Conservation (phyloP, 768 basidiomycete species). For the Sporobolomyces pararoseus region DNA sequence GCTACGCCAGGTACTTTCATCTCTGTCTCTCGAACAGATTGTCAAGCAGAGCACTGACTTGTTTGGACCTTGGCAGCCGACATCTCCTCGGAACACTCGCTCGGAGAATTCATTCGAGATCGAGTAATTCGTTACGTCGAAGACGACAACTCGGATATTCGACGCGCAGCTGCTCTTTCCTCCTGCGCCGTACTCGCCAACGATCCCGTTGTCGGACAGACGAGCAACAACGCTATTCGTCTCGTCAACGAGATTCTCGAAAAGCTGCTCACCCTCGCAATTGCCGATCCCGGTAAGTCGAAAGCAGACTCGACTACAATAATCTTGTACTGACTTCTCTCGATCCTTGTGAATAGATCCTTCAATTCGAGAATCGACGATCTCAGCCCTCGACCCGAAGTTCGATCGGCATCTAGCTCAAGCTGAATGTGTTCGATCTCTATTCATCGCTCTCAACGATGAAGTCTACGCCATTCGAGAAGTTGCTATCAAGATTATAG, state of each 20-base stretch:
- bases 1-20: background rate
- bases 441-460: slow-evolving; percentile 96
- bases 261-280: slow-evolving; percentile 80
- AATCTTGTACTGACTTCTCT: slow-evolving; percentile 20
- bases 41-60: background rate
- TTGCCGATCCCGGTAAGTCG: slow-evolving; percentile 69
- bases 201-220: slow-evolving; percentile 93
- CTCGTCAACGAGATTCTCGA: slow-evolving; percentile 97
- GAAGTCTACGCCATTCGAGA: slow-evolving; percentile 91
- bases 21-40: background rate
- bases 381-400: slow-evolving; percentile 79
- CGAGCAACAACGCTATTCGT: slow-evolving; percentile 91
- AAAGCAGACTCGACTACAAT: background rate
- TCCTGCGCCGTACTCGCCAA: slow-evolving; percentile 87
- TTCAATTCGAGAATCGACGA: slow-evolving; percentile 76
- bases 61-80: background rate
- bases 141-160: slow-evolving; percentile 80
- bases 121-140: slow-evolving; percentile 91
- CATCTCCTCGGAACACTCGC: slow-evolving; percentile 65
- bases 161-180: slow-evolving; percentile 82
- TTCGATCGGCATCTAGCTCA: slow-evolving; percentile 97
- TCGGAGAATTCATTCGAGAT: slow-evolving; percentile 91
- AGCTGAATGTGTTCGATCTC: slow-evolving; percentile 93
- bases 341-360: slow-evolving; percentile 60
- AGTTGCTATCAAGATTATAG: slow-evolving; percentile 84